phyloP scores from a whole-genome alignment of 306 rosid genomes.

The Dryas octopetala region DNA sequence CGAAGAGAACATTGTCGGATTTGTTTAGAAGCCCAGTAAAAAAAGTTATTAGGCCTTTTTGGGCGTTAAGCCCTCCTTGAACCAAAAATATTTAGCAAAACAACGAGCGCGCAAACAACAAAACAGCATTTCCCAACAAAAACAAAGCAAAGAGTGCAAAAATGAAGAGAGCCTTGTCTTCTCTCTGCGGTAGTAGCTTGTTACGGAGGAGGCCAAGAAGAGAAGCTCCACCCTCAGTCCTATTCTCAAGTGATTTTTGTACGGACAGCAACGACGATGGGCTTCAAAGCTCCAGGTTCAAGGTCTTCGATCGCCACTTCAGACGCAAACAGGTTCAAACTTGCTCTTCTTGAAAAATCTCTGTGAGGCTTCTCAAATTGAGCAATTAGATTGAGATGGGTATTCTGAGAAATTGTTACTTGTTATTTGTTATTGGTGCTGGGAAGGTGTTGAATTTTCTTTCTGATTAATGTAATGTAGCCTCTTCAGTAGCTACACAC shows the following conservation, averaged over 20 bases:
- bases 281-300: conserved; percentile 42
- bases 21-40: no score
- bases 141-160: background rate
- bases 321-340: conserved; percentile 62
- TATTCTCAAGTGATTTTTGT: conserved; percentile 29
- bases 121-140: background rate
- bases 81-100: no score
- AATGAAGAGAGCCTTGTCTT: conserved; percentile 36
- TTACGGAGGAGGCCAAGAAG: conserved; percentile 13
- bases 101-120: background rate
- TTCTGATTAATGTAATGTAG: background rate
- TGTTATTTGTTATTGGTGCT: background rate
- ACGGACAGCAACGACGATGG: conserved; percentile 37
- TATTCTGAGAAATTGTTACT: background rate
- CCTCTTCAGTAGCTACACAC: no score
- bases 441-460: background rate
- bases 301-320: conserved; percentile 74
- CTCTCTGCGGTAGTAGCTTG: conserved; percentile 26
- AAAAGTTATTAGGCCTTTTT: no score
- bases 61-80: no score
- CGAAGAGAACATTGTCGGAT: no score
- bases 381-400: background rate
- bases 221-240: conserved; percentile 9
- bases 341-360: background rate
- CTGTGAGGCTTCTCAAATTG: no score